These are phyloP conservation scores for Anthostomella pinea DNA, from an alignment of 2,329 filamentous ascomycete species.

Conservation along the genomic window DNA sequence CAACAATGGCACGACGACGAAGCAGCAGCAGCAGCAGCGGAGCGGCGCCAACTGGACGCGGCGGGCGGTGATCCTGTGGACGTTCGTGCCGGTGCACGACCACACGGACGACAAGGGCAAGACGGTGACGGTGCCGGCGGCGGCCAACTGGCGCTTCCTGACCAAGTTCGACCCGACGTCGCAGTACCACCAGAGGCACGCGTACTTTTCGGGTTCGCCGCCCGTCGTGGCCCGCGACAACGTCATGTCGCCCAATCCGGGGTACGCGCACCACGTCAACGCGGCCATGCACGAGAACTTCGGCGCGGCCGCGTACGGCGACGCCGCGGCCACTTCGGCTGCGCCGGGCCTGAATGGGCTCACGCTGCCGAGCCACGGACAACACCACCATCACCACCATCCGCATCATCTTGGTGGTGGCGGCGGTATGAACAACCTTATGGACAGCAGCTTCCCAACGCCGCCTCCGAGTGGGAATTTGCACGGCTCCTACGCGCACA, in stretches of 20 bases:
- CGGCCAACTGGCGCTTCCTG: conserved; percentile 61
- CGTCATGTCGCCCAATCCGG: conserved; percentile 53
- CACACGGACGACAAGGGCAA: conserved; percentile 42
- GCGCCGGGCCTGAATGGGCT: too few relatives aligned
- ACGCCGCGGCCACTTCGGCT: conserved; percentile 9
- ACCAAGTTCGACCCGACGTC: conserved; percentile 59
- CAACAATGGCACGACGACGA: conserved; percentile 5
- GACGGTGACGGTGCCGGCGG: conserved; percentile 47
- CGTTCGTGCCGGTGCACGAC: conserved; percentile 54
- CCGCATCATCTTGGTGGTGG: conserved; percentile 3
- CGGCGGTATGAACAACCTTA: conserved; percentile 32
- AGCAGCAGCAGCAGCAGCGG: conserved; percentile 8
- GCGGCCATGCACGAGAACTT: conserved; percentile 59
- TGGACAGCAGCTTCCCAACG: conserved; percentile 54
- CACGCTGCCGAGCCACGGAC: too few relatives aligned
- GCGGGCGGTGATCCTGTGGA: conserved; percentile 62
- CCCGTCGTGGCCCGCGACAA: conserved; percentile 40
- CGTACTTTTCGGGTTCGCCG: conserved; percentile 33
- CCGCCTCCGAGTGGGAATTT: conserved; percentile 55
- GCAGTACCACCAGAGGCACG: conserved; percentile 53
- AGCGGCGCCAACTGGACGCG: conserved; percentile 46
- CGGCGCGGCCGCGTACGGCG: conserved; percentile 45
- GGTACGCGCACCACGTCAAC: conserved; percentile 49
- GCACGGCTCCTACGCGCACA: conserved; percentile 41
- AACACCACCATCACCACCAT: background rate